A percentile compares a stretch with the other conserved stretches of the same genome.
phyloP scores from a whole-genome alignment of 495 filamentous ascomycete genomes.

The Hyaloscypha finlandica region DNA sequence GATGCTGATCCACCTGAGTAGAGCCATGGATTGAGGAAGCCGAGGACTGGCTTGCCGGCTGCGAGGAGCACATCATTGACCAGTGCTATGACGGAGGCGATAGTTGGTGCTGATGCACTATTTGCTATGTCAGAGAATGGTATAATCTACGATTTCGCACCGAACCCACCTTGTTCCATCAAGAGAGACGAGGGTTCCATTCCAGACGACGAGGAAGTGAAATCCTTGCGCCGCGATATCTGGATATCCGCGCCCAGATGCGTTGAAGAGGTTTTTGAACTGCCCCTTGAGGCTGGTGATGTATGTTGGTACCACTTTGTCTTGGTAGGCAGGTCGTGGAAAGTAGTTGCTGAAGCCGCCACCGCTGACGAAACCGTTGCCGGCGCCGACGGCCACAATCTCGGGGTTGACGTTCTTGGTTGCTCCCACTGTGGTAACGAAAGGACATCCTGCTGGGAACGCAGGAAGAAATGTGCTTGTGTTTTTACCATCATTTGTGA shows the following conservation, averaged over 20 bases:
- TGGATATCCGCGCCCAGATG: conserved; percentile 66
- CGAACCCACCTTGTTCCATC: conserved; percentile 35
- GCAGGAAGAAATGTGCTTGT: conserved; percentile 61
- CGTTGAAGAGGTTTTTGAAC: conserved; percentile 35
- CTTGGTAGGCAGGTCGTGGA: conserved; percentile 62
- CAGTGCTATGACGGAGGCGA: conserved; percentile 50
- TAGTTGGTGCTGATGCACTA: conserved; percentile 37
- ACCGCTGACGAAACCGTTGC: conserved; percentile 56
- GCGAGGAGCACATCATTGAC: conserved; percentile 62
- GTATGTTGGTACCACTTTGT: conserved; percentile 55
- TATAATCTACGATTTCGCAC: neutral
- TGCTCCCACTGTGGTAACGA: conserved; percentile 73
- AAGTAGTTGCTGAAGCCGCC: conserved; percentile 74
- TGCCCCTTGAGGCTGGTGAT: conserved; percentile 37
- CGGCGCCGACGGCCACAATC: conserved; percentile 56
- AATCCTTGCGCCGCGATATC: conserved; percentile 67
- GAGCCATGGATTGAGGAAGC: conserved; percentile 61
- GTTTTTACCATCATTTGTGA: conserved; percentile 66
- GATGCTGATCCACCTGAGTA: conserved; percentile 56
- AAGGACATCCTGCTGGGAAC: conserved; percentile 77
- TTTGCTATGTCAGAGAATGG: neutral
- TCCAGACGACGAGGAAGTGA: conserved; percentile 41
- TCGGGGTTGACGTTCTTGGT: conserved; percentile 58
- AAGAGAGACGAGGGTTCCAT: conserved; percentile 48
- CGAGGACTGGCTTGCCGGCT: conserved; percentile 55